phyloP scores from a whole-genome alignment of 2,329 filamentous ascomycete genomes.

The Pseudogymnoascus sp. region DNA sequence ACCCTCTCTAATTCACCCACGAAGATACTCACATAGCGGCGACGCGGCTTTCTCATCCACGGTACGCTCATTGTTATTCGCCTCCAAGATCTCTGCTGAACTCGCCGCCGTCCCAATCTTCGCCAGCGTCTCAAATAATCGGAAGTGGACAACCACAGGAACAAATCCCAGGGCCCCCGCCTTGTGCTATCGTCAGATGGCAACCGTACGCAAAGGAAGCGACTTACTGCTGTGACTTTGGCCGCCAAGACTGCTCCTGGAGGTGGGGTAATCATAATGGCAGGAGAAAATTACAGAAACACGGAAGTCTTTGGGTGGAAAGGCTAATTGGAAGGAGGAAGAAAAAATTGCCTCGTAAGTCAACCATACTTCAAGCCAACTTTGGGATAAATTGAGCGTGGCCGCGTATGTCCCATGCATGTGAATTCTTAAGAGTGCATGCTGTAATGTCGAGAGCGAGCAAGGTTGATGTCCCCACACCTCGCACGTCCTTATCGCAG shows the following conservation, averaged over 20 bases:
- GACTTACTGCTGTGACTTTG: slow-evolving; percentile 1
- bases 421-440: not conserved
- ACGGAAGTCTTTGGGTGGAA: not conserved
- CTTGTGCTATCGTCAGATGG: slow-evolving; percentile 17
- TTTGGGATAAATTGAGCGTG: not conserved
- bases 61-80: slow-evolving; percentile 18
- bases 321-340: not conserved
- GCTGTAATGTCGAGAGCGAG: not conserved
- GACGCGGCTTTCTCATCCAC: not conserved
- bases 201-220: not conserved
- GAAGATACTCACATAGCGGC: not conserved
- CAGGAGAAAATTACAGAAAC: not conserved
- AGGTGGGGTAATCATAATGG: not conserved
- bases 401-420: not conserved
- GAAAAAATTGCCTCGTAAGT: not conserved
- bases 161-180: slow-evolving; percentile 32
- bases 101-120: slow-evolving; percentile 23
- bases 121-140: slow-evolving; percentile 28
- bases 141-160: slow-evolving; percentile 31
- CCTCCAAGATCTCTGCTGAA: slow-evolving; percentile 25
- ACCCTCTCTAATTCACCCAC: not conserved
- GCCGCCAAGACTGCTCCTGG: not conserved
- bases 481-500: not conserved
- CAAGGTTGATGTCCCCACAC: not conserved
- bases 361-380: not conserved